Evolutionary conservation across 2,329 filamentous ascomycete species (phyloP).

Genomic region (Claviceps maximensis): DNA sequence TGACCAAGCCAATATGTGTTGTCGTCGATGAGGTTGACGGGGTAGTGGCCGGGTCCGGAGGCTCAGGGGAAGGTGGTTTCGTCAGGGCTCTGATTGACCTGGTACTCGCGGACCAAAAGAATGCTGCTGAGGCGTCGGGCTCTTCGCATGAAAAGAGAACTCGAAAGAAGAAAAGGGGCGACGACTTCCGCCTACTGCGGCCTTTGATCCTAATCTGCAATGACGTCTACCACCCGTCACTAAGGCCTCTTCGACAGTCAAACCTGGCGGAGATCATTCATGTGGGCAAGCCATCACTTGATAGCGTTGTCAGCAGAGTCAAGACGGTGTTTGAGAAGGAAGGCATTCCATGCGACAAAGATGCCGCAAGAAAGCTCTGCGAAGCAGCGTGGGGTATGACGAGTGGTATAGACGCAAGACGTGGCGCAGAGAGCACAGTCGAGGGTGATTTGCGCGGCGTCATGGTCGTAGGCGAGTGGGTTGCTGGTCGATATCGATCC

Average conservation of each 20-base stretch:
- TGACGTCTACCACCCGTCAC: conserved; percentile 83
- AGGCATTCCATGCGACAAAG: conserved; percentile 74
- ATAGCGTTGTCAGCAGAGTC: conserved; percentile 70
- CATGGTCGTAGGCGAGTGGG: conserved; percentile 82
- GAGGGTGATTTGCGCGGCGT: conserved; percentile 67
- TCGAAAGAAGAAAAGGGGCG: conserved; percentile 49
- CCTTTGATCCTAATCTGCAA: conserved; percentile 94
- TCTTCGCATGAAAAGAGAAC: conserved; percentile 7
- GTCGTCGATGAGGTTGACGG: conserved; percentile 96
- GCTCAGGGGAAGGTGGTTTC: conserved; percentile 80
- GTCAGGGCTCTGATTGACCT: conserved; percentile 90
- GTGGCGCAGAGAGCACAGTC: conserved; percentile 53
- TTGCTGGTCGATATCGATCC: conserved; percentile 55
- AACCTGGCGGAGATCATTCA: conserved; percentile 80
- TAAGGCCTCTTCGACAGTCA: conserved; percentile 76
- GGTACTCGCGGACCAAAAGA: conserved; percentile 74
- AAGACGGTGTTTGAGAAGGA: conserved; percentile 80
- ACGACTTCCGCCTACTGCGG: conserved; percentile 75
- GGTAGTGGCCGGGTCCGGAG: conserved; percentile 67
- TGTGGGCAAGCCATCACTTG: conserved; percentile 75
- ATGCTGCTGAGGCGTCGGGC: conserved; percentile 27
- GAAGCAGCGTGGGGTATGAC: conserved; percentile 73
- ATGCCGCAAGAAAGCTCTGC: conserved; percentile 74
- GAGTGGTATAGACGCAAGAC: conserved; percentile 54
- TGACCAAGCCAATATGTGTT: conserved; percentile 79